Conservation (phyloP, 768 basidiomycete genomes). For the Butyriboletus loyo region DNA sequence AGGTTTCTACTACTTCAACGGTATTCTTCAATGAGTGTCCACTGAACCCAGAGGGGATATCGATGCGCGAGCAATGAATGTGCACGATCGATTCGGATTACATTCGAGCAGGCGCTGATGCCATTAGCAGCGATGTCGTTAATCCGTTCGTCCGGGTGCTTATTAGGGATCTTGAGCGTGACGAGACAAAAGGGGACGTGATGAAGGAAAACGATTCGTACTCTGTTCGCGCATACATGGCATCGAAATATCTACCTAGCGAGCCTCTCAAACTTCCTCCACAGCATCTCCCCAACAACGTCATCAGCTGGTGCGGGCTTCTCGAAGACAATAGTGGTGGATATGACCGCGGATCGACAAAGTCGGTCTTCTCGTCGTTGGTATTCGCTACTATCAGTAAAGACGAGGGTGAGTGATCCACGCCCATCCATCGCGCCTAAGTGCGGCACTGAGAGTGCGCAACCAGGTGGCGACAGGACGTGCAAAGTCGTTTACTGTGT, state of each 20-base stretch:
- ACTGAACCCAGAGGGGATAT: conserved; percentile 1
- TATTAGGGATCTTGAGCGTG: conserved; percentile 16
- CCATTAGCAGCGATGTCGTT: conserved; percentile 15
- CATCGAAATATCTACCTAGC: conserved; percentile 24
- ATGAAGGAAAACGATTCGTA: conserved; percentile 29
- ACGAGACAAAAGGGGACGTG: conserved; percentile 16
- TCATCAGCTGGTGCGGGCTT: conserved; percentile 33
- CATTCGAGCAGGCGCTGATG: conserved; percentile 16
- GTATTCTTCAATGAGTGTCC: not conserved
- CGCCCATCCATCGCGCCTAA: no score
- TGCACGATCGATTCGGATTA: conserved; percentile 5
- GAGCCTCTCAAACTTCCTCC: conserved; percentile 15
- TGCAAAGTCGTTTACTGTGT: no score
- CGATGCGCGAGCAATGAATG: conserved; percentile 3
- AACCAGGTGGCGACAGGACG: no score
- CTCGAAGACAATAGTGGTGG: conserved; percentile 30
- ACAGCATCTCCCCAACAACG: conserved; percentile 13
- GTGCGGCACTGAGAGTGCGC: no score
- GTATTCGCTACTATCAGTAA: conserved; percentile 28
- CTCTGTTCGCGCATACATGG: conserved; percentile 29
- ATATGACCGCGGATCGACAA: conserved; percentile 36
- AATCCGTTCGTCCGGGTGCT: conserved; percentile 23
- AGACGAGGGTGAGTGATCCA: no score
- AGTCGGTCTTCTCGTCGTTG: conserved; percentile 33
- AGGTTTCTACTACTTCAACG: conserved; percentile 10